A percentile compares a stretch with the other conserved stretches of the same genome.
These are phyloP conservation scores for Tulasnella sp. DNA, from an alignment of 768 basidiomycete genomes.

Conservation along the genomic window DNA sequence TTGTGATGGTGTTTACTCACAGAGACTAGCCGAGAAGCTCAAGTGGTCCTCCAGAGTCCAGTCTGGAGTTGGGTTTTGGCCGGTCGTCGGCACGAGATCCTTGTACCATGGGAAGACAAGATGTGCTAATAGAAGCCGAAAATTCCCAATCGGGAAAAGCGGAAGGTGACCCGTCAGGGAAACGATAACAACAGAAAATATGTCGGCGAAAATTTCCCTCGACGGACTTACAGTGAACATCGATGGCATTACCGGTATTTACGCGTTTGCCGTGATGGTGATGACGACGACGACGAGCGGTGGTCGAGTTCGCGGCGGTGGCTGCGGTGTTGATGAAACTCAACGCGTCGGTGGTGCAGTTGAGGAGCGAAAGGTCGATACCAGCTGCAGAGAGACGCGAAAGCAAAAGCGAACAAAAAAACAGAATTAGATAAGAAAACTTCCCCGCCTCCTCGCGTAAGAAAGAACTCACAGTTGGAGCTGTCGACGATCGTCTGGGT, in stretches of 20 bases:
- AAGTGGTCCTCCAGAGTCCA: slow-evolving; percentile 12
- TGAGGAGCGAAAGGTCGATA: slow-evolving; percentile 9
- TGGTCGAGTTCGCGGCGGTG: not conserved
- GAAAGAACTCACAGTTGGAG: not conserved
- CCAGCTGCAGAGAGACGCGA: not conserved
- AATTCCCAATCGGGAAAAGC: too few species aligned
- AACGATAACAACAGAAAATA: not conserved
- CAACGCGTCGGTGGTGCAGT: slow-evolving; percentile 5
- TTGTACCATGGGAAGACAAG: slow-evolving; percentile 21
- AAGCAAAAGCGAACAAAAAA: not conserved
- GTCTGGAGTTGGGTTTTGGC: slow-evolving; percentile 1
- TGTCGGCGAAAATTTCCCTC: not conserved
- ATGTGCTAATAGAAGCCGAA: too few species aligned
- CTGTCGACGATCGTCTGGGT: not conserved
- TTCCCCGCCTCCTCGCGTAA: not conserved
- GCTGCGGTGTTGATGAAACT: slow-evolving; percentile 13
- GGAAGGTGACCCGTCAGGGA: not conserved
- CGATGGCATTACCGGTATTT: slow-evolving; percentile 1
- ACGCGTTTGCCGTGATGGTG: too few species aligned
- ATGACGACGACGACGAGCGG: not conserved
- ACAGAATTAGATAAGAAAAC: not conserved
- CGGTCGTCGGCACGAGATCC: slow-evolving; percentile 10
- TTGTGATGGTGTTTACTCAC: slow-evolving; percentile 1
- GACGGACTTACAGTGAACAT: slow-evolving; percentile 17
- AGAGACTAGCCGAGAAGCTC: not conserved